Percentiles rank a stretch among this genome's conserved stretches.
phyloP scores from a whole-genome alignment of 2,329 filamentous ascomycete genomes.

The Fusarium musae region DNA sequence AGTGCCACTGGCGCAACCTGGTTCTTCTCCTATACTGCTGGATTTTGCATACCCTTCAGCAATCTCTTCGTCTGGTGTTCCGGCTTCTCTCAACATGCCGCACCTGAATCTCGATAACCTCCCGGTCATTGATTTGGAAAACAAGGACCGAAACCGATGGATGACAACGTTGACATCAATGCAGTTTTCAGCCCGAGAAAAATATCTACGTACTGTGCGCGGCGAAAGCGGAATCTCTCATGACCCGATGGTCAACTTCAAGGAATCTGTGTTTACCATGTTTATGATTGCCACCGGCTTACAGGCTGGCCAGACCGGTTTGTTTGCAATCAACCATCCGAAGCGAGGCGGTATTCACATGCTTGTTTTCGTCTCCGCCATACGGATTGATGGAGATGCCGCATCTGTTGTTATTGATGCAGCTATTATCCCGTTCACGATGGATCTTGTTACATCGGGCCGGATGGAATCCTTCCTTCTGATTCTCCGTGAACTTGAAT shows the following conservation, averaged over 20 bases:
- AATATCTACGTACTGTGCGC: slow-evolving; percentile 47
- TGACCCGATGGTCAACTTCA: slow-evolving; percentile 57
- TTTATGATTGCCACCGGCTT: slow-evolving; percentile 59
- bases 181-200: slow-evolving; percentile 57
- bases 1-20: slow-evolving; percentile 47
- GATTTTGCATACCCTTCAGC: slow-evolving; percentile 53
- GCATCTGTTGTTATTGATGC: slow-evolving; percentile 59
- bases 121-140: slow-evolving; percentile 54
- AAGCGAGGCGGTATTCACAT: slow-evolving; percentile 54
- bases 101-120: slow-evolving; percentile 58
- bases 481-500: slow-evolving; percentile 50
- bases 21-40: slow-evolving; percentile 37
- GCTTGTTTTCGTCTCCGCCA: slow-evolving; percentile 54
- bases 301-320: slow-evolving; percentile 56
- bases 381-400: slow-evolving; percentile 57
- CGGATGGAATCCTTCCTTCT: slow-evolving; percentile 54
- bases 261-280: slow-evolving; percentile 60
- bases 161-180: slow-evolving; percentile 53
- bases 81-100: slow-evolving; percentile 52
- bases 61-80: slow-evolving; percentile 45
- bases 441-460: slow-evolving; percentile 46
- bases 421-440: slow-evolving; percentile 58
- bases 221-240: slow-evolving; percentile 39
- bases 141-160: slow-evolving; percentile 52
- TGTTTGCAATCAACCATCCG: slow-evolving; percentile 56